Evolutionary conservation across 1,139 yeast species (phyloP).

Genomic region (Suzukiozyma palmioleophila): DNA sequence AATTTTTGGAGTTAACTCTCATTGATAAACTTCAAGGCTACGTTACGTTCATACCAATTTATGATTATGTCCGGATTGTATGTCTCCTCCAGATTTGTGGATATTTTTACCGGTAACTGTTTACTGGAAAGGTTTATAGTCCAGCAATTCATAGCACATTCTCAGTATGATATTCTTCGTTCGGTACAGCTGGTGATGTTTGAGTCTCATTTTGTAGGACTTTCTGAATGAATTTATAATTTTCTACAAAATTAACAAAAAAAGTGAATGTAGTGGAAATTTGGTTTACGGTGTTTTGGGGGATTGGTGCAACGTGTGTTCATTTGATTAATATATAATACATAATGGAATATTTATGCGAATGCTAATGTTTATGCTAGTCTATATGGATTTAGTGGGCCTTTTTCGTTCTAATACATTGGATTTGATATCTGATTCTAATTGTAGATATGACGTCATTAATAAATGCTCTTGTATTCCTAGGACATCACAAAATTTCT

Average conservation of each 20-base stretch:
- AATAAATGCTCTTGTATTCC: conserved; percentile 1
- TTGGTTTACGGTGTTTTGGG: no score
- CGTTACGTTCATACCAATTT: no score
- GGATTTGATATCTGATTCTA: conserved; percentile 1
- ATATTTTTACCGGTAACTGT: background rate
- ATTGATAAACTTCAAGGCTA: no score
- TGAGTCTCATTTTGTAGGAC: background rate
- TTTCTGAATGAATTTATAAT: no score
- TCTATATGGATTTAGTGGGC: background rate
- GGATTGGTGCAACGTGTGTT: no score
- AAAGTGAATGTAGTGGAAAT: no score
- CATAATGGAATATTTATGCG: no score
- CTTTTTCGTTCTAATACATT: background rate
- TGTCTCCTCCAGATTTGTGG: background rate
- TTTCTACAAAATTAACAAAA: no score
- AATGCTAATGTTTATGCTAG: no score
- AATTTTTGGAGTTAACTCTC: no score
- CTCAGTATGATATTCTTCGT: background rate
- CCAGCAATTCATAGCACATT: background rate
- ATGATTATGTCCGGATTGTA: background rate
- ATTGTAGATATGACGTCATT: background rate
- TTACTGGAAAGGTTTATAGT: background rate
- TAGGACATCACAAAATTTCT: background rate
- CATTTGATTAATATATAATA: no score
- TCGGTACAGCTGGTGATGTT: background rate